Conservation (phyloP, 1,284 basidiomycete genomes). For the Naganishia sp. region DNA sequence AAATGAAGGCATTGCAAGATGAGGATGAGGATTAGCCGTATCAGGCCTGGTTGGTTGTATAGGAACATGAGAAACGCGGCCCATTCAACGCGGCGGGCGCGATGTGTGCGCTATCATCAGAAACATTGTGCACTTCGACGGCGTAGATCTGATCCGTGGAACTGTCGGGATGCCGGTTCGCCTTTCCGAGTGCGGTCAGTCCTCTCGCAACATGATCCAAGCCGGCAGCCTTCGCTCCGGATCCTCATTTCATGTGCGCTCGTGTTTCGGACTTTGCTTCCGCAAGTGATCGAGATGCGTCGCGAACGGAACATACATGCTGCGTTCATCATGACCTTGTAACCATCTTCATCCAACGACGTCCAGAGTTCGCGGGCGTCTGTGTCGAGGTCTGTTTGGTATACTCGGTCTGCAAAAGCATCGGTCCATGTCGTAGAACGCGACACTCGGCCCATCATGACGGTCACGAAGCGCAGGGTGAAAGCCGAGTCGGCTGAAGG, state of each 20-base stretch:
- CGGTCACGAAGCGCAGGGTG: conserved; percentile 50
- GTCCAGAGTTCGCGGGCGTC: neutral
- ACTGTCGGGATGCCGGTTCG: too few relatives aligned
- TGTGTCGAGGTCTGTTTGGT: neutral
- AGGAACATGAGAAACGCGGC: neutral
- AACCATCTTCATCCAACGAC: neutral
- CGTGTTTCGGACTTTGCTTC: conserved; percentile 2
- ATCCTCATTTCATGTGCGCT: neutral
- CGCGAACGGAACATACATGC: neutral
- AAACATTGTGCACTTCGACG: too few relatives aligned
- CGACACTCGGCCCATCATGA: conserved; percentile 40
- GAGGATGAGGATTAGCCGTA: conserved; percentile 10
- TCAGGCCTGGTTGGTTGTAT: neutral
- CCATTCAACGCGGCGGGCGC: too few relatives aligned
- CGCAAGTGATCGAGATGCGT: conserved; percentile 5
- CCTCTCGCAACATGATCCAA: too few relatives aligned
- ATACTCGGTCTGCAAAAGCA: neutral
- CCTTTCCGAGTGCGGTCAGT: too few relatives aligned
- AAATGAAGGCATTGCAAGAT: conserved; percentile 59
- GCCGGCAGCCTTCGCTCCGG: too few relatives aligned
- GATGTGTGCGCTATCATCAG: too few relatives aligned
- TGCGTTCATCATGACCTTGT: neutral
- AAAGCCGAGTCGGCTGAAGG: conserved; percentile 45
- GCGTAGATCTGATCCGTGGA: too few relatives aligned
- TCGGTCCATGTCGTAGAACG: too few relatives aligned